Evolutionary conservation across 2,329 filamentous ascomycete genomes (phyloP), one percentile per base, ranked within the genome.

Genomic region (Aspergillus arachidicola): DNA sequence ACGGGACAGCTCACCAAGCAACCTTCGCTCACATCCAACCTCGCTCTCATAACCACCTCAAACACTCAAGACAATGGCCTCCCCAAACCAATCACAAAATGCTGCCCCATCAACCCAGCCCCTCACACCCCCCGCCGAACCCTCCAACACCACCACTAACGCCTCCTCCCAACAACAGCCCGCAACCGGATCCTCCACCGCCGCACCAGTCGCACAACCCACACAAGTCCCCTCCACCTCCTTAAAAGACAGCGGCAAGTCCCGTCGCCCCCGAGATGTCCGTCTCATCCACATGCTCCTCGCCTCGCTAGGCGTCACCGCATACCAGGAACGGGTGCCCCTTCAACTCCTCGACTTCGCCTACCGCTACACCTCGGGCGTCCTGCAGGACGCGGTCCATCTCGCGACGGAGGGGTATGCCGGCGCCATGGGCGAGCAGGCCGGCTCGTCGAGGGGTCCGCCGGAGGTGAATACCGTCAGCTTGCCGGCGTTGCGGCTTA

Each of bases 401-500:
- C 79, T 84, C 28, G 78, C 80, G 26, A 80, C 79, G 28, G 82
- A 84, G 72, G 82, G 81, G 6, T 85, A 85, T 64, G 77, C 81
- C 1, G 80, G 80, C 5, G 76, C 78, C 0, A 70, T 70, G 2
- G 75, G 74, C 16, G 72, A 71, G 19, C 26, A 56, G 6, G 71
- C 70, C 14, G 71, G 61, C 3, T 45, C 70, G 1, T 73, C 76
- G 38, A 70, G 78, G 54, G 77, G 75, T 12, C 76, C 71, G 23
- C 73, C 73, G 1, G 85, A 86, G 30, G 76, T 82, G 14, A 82
- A 81, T 43, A 81, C 80, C 16, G 81, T 90, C n/a, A 83, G 81
- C 26, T 75, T 89, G 14, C 81, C 83, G 34, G 85, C 86, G 60
- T 72, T 91, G 55, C 79, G 87, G 30, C 83, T 89, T 63, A 87